Base-by-base conservation (phyloP, 345 rosid genomes). In the Aurinia saxatilis region DNA sequence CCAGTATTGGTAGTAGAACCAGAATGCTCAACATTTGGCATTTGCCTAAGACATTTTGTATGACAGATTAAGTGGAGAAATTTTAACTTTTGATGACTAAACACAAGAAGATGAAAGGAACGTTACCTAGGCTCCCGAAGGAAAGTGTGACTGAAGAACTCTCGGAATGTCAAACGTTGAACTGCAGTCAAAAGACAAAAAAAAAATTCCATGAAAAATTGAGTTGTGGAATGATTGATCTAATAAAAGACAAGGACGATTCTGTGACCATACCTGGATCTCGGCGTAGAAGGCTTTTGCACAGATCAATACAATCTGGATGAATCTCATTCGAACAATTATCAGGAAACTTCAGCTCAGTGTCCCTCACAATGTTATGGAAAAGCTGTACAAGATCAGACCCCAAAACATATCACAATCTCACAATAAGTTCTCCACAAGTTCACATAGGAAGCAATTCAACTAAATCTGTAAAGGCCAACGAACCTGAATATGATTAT, bases 211-310 rank as follows among this genome's bases (percentile, higher is more conserved):
- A 39, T 31, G 7, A 33, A 27, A 41, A 1, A 1, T 10, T 44
- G 53, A 63, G n/a, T n/a, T n/a, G n/a, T n/a, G n/a, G n/a, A n/a
- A n/a, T n/a, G n/a, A 8, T 17, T 41, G 53, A 50, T 27, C 39
- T 39, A 33, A n/a, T n/a, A n/a, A 50, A 23, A 25, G 23, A 49
- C 18, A 71, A 19, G 30, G 7, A 10, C 52, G n/a, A n/a, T n/a
- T n/a, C n/a, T n/a, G n/a, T n/a, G n/a, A n/a, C n/a, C n/a, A n/a
- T 74, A 88, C 96, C 83, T 59, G 96, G 88, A 52, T 83, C 81
- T 48, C 45, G 81, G 53, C 84, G 80, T 63, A 88, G 70, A 72
- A 88, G 90, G 46, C 82, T 70, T 75, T 80, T 75, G 74, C 96
- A 88, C 8, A 88, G 83, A 73, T 83, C 78, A 65, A 85, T 80